These are phyloP conservation scores for Scutellaria barbata DNA, from an alignment of 257 asterid species.

Conservation along the genomic window DNA sequence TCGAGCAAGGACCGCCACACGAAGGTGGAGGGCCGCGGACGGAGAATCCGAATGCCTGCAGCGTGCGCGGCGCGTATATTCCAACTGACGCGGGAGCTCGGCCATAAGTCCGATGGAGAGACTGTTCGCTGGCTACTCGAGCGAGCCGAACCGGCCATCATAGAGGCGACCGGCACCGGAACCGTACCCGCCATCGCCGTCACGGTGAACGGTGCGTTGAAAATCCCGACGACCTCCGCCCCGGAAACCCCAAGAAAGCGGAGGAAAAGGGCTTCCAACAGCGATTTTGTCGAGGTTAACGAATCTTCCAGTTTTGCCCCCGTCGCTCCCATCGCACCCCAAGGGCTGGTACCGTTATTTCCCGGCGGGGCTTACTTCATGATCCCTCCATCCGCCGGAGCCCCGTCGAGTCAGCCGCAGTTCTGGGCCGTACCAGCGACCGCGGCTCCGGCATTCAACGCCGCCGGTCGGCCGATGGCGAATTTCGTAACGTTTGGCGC, in stretches of 20 bases:
- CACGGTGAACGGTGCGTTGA: constrained; percentile 73
- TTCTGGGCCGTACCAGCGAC: constrained; percentile 59
- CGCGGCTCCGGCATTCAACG: constrained; percentile 59
- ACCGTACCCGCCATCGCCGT: constrained; percentile 83
- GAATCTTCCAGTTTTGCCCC: constrained; percentile 64
- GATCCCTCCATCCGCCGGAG: constrained; percentile 56
- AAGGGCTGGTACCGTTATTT: constrained; percentile 72
- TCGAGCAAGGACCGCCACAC: constrained; percentile 83
- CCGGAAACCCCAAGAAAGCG: constrained; percentile 47
- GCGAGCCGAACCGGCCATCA: constrained; percentile 80
- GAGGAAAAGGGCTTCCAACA: constrained; percentile 50
- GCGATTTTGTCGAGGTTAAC: constrained; percentile 62
- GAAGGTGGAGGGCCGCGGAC: constrained; percentile 85
- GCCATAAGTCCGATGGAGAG: constrained; percentile 79
- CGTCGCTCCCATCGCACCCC: constrained; percentile 64
- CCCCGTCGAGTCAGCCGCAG: constrained; percentile 60
- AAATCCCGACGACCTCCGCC: constrained; percentile 61
- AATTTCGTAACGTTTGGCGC: constrained; percentile 44
- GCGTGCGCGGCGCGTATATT: no score
- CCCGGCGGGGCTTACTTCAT: constrained; percentile 64
- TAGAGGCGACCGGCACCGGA: constrained; percentile 82
- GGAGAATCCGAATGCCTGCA: no score
- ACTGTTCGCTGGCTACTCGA: constrained; percentile 83
- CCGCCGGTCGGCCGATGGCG: constrained; percentile 55
- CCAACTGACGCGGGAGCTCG: no score